These are phyloP conservation scores for Ogataea henricii DNA, from an alignment of 805 yeast species.

Conservation along the genomic window DNA sequence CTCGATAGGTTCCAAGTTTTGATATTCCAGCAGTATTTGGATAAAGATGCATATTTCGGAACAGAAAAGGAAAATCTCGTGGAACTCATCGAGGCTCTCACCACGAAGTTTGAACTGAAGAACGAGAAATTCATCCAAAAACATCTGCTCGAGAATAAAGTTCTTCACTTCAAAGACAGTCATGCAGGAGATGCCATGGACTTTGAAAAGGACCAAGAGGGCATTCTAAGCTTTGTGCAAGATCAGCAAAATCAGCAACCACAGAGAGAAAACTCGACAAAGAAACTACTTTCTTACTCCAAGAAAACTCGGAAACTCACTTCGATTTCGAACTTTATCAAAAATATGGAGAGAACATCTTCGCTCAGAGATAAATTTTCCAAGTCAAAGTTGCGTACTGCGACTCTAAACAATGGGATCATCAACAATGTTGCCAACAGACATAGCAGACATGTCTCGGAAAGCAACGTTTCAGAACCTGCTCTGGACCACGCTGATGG, in stretches of 20 bases:
- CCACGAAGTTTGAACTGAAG: slow-evolving; percentile 46
- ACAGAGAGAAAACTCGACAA: slow-evolving; percentile 17
- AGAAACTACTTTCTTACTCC: slow-evolving; percentile 18
- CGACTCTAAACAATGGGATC: slow-evolving; percentile 17
- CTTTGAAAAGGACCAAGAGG: slow-evolving; percentile 16
- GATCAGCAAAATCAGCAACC: slow-evolving; percentile 7
- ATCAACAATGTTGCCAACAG: not conserved
- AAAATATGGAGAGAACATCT: slow-evolving; percentile 46
- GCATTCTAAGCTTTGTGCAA: slow-evolving; percentile 2
- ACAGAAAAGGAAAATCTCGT: slow-evolving; percentile 71
- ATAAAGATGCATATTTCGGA: slow-evolving; percentile 67
- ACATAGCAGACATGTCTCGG: slow-evolving; percentile 6
- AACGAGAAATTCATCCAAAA: slow-evolving; percentile 40
- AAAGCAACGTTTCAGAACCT: slow-evolving; percentile 13
- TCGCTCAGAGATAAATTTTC: slow-evolving; percentile 35
- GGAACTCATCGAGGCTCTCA: slow-evolving; percentile 47
- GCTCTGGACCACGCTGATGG: slow-evolving; percentile 18
- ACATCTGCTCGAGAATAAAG: slow-evolving; percentile 35
- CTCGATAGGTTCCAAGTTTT: slow-evolving; percentile 76
- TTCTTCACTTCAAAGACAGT: slow-evolving; percentile 27
- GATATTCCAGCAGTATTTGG: slow-evolving; percentile 67
- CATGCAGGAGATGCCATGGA: slow-evolving; percentile 17
- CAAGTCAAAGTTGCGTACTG: slow-evolving; percentile 11
- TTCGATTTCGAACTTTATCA: slow-evolving; percentile 48
- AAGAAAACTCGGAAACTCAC: slow-evolving; percentile 28